Evolutionary conservation across 768 basidiomycete species (phyloP).

Genomic region (Trametes elegans): DNA sequence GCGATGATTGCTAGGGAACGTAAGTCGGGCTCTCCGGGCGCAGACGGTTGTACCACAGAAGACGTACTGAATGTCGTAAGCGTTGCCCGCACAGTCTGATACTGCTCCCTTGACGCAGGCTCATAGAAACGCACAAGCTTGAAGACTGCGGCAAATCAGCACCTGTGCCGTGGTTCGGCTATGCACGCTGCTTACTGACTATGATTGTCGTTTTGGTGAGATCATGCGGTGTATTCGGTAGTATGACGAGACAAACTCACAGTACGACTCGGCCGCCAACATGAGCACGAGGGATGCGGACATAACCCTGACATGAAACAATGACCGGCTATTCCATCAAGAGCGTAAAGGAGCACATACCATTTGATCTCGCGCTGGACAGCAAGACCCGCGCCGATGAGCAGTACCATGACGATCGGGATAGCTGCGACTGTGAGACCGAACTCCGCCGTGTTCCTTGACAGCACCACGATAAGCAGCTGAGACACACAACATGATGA

Average conservation of each 20-base stretch:
- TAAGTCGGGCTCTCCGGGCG: neutral
- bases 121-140: constrained; percentile 84
- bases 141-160: constrained; percentile 49
- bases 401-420: constrained; percentile 68
- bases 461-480: constrained; percentile 80
- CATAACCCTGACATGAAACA: constrained; percentile 61
- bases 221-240: too few species aligned
- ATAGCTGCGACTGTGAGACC: constrained; percentile 82
- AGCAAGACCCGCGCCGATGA: constrained; percentile 64
- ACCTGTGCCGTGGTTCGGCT: neutral
- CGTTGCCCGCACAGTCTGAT: constrained; percentile 73
- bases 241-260: constrained; percentile 47
- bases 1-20: constrained; percentile 62
- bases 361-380: constrained; percentile 80
- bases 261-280: constrained; percentile 75
- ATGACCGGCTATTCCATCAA: neutral
- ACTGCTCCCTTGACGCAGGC: constrained; percentile 51
- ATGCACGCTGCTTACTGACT: constrained; percentile 23
- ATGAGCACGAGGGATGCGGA: constrained; percentile 67
- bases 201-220: constrained; percentile 6
- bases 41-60: neutral
- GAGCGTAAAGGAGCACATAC: constrained; percentile 37
- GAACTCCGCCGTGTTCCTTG: constrained; percentile 66
- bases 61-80: constrained; percentile 77
- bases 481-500: too few species aligned